Conservation (phyloP, 345 rosid species). For the Eucalyptus virginea region DNA sequence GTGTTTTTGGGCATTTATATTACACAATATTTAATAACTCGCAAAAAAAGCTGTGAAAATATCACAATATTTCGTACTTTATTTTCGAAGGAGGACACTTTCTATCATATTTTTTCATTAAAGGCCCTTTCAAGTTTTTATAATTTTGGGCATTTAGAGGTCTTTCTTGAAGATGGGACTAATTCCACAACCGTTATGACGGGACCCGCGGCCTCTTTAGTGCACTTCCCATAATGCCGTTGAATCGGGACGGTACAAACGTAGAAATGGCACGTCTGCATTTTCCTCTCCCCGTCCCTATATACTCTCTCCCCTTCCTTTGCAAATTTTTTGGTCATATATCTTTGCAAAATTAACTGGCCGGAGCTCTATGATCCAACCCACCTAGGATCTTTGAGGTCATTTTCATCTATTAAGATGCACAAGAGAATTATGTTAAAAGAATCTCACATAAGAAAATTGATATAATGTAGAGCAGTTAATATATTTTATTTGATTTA, state of each 20-base stretch:
- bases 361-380: background rate
- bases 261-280: background rate
- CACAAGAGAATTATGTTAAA: too few relatives aligned
- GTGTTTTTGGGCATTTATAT: background rate
- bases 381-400: background rate
- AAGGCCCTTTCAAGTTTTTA: background rate
- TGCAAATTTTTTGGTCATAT: background rate
- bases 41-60: background rate
- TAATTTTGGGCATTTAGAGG: background rate
- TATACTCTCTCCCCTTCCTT: background rate
- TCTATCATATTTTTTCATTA: background rate
- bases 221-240: background rate
- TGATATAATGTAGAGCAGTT: rapidly evolving
- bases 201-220: background rate
- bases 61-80: background rate
- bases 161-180: background rate
- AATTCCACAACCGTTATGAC: background rate
- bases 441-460: rapidly evolving
- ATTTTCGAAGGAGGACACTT: background rate
- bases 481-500: rapidly evolving
- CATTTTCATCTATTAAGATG: background rate
- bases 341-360: background rate
- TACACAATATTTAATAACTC: background rate
- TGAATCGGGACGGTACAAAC: background rate
- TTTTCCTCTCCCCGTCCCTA: background rate